Percentiles rank a stretch among this genome's conserved stretches.
These are phyloP conservation scores for Lentinus brumalis DNA, from an alignment of 768 basidiomycete species.

Conservation along the genomic window DNA sequence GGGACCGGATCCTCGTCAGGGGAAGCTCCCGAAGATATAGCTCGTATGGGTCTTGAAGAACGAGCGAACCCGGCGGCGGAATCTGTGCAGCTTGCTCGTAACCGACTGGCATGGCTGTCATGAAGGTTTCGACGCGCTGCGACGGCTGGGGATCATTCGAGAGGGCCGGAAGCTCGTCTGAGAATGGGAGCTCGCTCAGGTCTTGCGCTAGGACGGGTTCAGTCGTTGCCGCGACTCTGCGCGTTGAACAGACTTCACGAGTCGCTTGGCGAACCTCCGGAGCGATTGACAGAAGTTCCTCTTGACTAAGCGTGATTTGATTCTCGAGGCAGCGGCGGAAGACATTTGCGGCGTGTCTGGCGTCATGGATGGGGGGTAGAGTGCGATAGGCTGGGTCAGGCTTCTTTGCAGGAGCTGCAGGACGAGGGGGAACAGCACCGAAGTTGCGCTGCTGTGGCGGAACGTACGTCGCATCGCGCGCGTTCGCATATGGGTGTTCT, in stretches of 20 bases:
- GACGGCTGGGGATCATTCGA: too few relatives aligned
- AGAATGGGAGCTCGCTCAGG: too few relatives aligned
- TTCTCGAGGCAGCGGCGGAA: constrained; percentile 8
- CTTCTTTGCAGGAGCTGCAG: not conserved
- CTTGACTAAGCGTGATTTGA: not conserved
- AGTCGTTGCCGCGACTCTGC: not conserved
- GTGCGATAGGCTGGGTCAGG: constrained; percentile 8
- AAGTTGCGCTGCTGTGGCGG: constrained; percentile 15
- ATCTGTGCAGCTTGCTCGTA: too few relatives aligned
- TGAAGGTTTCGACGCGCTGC: too few relatives aligned
- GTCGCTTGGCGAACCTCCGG: constrained; percentile 8
- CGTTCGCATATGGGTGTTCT: constrained; percentile 13
- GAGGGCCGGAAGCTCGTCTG: too few relatives aligned
- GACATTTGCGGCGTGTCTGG: constrained; percentile 5
- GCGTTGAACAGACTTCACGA: constrained; percentile 2
- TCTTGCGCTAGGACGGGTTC: too few relatives aligned
- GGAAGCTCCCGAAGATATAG: constrained; percentile 2
- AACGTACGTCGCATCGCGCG: constrained; percentile 5
- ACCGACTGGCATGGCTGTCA: too few relatives aligned
- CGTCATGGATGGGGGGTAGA: constrained; percentile 3
- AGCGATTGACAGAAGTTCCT: constrained; percentile 3
- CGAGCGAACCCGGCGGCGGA: constrained; percentile 7
- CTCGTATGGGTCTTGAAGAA: constrained; percentile 18
- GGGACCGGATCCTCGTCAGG: not conserved
- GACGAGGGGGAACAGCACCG: constrained; percentile 8